Conservation (phyloP, 179 eudicot genomes). For the Drosera spatulata region DNA sequence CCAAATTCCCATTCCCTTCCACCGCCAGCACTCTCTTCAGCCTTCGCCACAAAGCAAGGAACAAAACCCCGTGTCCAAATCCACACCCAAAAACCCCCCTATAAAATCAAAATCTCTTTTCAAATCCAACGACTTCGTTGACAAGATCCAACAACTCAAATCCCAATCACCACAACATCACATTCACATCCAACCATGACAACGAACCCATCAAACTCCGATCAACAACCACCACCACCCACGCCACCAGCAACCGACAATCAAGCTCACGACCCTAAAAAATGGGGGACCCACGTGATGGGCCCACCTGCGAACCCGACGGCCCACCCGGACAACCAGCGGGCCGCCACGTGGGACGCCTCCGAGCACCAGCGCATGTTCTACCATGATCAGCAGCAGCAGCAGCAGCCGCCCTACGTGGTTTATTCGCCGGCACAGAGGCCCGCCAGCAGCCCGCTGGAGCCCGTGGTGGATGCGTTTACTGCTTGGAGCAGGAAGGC, state of each 20-base stretch:
- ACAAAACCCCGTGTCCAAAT: no score
- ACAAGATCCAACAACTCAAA: no score
- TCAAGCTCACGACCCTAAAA: slow-evolving; percentile 21
- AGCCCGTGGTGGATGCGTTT: slow-evolving; percentile 37
- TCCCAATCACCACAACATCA: no score
- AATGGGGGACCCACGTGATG: slow-evolving; percentile 79
- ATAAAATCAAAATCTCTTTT: no score
- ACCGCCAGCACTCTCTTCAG: no score
- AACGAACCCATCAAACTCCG: slow-evolving; percentile 2
- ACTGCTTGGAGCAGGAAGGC: slow-evolving; percentile 50
- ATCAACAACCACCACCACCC: slow-evolving; percentile 1
- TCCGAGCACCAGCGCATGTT: slow-evolving; percentile 24
- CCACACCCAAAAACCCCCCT: no score
- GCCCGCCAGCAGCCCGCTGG: slow-evolving; percentile 36
- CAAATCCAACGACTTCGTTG: no score
- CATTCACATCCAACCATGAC: no score
- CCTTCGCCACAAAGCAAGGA: no score
- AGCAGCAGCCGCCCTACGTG: slow-evolving; percentile 24
- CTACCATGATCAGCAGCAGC: slow-evolving; percentile 17
- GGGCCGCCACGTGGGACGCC: slow-evolving; percentile 52
- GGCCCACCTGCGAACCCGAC: slow-evolving; percentile 60
- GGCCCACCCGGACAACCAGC: slow-evolving; percentile 52
- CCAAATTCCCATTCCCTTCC: no score
- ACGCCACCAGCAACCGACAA: not conserved
- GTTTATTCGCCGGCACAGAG: slow-evolving; percentile 37